Evolutionary conservation across 805 yeast genomes (phyloP), one percentile per base, ranked within the genome.

Genomic region (Metschnikowia gelsemii): DNA sequence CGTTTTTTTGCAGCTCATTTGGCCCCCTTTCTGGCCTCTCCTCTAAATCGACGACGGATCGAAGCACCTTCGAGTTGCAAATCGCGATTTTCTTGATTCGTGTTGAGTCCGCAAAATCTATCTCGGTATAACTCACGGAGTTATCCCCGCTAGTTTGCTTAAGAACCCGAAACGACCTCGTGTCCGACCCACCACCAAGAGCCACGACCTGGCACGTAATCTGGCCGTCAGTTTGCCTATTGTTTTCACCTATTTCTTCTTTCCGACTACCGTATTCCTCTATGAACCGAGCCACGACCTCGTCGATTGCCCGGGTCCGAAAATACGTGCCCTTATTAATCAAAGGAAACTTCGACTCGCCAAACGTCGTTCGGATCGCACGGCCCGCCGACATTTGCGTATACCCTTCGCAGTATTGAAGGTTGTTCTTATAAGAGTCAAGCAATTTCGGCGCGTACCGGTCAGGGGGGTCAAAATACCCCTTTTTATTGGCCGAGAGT

Each of bases 141-240:
- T 30, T 24, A 2, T 49, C 26, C 34, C 17, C 29, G n/a, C 29
- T 12, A 16, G 63, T 38, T 4, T 58, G 33, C 5, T 63, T 55
- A 29, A 84, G 58, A 12, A 79, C 46, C 8, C 68, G 59, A 56
- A 85, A 84, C 12, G 76, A 72, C 39, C 91, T 58, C 0, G 93
- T 83, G 53, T 86, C 95, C 12, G 87, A 82, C 4, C 95, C 95
- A 2, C 90, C 82, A 0, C 95, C 95, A n/a, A 85, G 56, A 1
- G 88, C 82, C 1, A 86, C 63, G 12, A 85, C 72, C 55, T 84
- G 83, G 33, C 76, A 61, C 16, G 31, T 28, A 3, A 13, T 11
- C 17, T 17, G 8, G 29, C 8, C 29, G 8, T n/a, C 29, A 12
- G 13, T 24, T 24, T 26, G n/a, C n/a, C 29, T 6, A 3, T 26